These are phyloP conservation scores for Apiotrichum siamense DNA, from an alignment of 1,284 basidiomycete genomes.

Conservation along the genomic window DNA sequence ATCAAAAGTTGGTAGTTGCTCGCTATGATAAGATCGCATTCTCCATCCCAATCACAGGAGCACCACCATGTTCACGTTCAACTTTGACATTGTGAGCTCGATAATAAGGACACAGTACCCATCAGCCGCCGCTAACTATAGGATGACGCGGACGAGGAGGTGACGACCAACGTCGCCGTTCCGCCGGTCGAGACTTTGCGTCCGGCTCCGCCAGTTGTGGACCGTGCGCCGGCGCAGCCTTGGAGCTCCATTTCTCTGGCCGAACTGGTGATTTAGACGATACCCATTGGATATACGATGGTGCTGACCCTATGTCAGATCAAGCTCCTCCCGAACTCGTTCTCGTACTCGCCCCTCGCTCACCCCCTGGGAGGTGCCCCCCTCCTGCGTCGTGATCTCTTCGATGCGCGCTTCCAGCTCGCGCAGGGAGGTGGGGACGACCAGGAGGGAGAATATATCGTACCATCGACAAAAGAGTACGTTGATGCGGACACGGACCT, in stretches of 20 bases:
- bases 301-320: slow-evolving; percentile 24
- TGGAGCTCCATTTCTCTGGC: slow-evolving; percentile 29
- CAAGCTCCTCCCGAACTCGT: slow-evolving; percentile 35
- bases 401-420: slow-evolving; percentile 88
- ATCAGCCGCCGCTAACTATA: slow-evolving; percentile 6
- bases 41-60: background rate
- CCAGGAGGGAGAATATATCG: slow-evolving; percentile 1
- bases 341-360: slow-evolving; percentile 40
- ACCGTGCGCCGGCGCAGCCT: slow-evolving; percentile 10
- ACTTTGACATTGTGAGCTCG: slow-evolving; percentile 43
- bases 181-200: background rate
- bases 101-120: too few species aligned
- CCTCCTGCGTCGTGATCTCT: slow-evolving; percentile 70
- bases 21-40: too few species aligned
- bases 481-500: slow-evolving; percentile 81
- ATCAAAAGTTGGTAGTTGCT: too few species aligned
- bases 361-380: slow-evolving; percentile 21
- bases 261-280: slow-evolving; percentile 3
- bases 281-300: background rate
- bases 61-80: slow-evolving; percentile 48
- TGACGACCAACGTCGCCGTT: too few species aligned
- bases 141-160: slow-evolving; percentile 22
- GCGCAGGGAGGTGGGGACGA: slow-evolving; percentile 47
- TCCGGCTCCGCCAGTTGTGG: background rate
- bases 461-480: slow-evolving; percentile 45